A percentile compares a stretch with the other conserved stretches of the same genome.
These are phyloP conservation scores for Fusarium sp. DNA, from an alignment of 2,329 filamentous ascomycete genomes.

Conservation along the genomic window DNA sequence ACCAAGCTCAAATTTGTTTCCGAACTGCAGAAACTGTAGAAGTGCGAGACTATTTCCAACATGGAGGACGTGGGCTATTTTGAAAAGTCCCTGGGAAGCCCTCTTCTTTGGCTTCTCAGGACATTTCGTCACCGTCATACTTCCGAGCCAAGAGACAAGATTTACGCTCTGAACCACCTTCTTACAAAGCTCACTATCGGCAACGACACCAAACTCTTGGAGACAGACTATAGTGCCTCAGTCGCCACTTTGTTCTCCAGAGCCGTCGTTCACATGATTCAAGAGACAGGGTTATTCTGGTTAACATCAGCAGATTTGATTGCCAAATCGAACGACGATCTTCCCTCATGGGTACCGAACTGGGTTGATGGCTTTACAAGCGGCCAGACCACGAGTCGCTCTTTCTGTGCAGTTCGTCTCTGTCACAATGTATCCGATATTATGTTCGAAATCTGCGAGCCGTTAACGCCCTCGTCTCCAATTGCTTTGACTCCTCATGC, in stretches of 20 bases:
- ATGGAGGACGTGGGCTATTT: slow-evolving; percentile 22
- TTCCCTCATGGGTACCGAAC: slow-evolving; percentile 40
- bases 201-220: neutral
- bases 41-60: slow-evolving; percentile 1
- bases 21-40: slow-evolving; percentile 22
- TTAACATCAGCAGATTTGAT: slow-evolving; percentile 29
- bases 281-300: slow-evolving; percentile 37
- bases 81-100: slow-evolving; percentile 27
- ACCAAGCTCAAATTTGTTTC: slow-evolving; percentile 22
- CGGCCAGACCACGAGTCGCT: neutral
- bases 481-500: neutral
- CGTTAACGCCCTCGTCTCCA: neutral
- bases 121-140: slow-evolving; percentile 30
- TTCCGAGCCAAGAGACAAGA: slow-evolving; percentile 35
- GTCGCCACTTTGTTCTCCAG: slow-evolving; percentile 19
- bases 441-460: neutral
- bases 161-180: slow-evolving; percentile 23
- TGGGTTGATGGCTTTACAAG: slow-evolving; percentile 29
- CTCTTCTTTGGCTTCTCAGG: slow-evolving; percentile 30
- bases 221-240: slow-evolving; percentile 15
- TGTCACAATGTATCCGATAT: slow-evolving; percentile 33
- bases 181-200: slow-evolving; percentile 19
- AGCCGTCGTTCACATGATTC: slow-evolving; percentile 21
- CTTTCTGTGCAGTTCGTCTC: slow-evolving; percentile 31
- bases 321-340: slow-evolving; percentile 27